Evolutionary conservation across 257 asterid genomes (phyloP).

Genomic region (Fraxinus pennsylvanica): DNA sequence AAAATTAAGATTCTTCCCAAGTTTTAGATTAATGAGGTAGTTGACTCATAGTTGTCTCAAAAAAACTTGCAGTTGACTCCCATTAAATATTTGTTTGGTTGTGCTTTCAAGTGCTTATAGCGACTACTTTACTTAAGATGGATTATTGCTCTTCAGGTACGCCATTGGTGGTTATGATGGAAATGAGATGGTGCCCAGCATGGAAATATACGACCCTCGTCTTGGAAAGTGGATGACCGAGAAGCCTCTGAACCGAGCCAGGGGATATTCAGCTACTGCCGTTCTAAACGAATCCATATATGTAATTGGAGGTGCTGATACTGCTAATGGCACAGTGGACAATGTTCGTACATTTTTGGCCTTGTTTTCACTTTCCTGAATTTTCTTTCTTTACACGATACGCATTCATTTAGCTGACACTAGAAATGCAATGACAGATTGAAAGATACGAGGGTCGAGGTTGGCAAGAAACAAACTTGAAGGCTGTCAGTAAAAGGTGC

Average conservation of each 20-base stretch:
- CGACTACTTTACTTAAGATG: neutral
- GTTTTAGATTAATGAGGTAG: neutral
- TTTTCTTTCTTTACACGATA: neutral
- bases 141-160: slow-evolving; percentile 44
- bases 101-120: neutral
- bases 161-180: slow-evolving; percentile 81
- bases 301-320: slow-evolving; percentile 59
- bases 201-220: slow-evolving; percentile 82
- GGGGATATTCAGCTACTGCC: slow-evolving; percentile 67
- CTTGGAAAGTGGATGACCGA: slow-evolving; percentile 57
- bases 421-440: slow-evolving; percentile 46
- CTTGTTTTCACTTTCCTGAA: neutral
- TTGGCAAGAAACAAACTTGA: slow-evolving; percentile 54
- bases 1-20: neutral
- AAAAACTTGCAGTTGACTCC: neutral
- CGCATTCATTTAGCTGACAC: neutral
- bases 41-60: neutral
- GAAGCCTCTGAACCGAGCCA: slow-evolving; percentile 53
- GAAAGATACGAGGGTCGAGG: slow-evolving; percentile 80
- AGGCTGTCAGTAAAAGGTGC: slow-evolving; percentile 58
- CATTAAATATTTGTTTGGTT: neutral
- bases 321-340: slow-evolving; percentile 40
- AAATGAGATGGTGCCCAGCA: slow-evolving; percentile 44
- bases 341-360: slow-evolving; percentile 37
- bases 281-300: slow-evolving; percentile 57